These are phyloP conservation scores for Coleophoma eucalyptorum DNA, from an alignment of 2,329 filamentous ascomycete genomes.

Conservation along the genomic window DNA sequence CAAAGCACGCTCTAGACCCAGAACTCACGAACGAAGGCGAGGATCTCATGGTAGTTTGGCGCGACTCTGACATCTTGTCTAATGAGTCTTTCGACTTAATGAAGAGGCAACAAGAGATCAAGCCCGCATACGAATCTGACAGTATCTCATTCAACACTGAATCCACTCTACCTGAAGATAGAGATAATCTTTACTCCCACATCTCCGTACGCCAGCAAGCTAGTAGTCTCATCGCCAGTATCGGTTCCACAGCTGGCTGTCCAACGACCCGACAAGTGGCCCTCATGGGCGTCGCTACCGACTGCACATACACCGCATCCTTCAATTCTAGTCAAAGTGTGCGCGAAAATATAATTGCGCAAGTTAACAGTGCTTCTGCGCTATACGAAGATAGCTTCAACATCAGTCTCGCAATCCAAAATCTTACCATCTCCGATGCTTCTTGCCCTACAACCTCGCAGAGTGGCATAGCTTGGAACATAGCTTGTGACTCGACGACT, in stretches of 20 bases:
- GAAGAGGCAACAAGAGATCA: constrained; percentile 14
- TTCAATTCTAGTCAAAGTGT: constrained; percentile 63
- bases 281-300: constrained; percentile 82
- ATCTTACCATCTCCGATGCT: constrained; percentile 70
- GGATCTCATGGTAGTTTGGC: constrained; percentile 83
- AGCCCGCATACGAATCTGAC: constrained; percentile 64
- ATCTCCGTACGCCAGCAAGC: constrained; percentile 68
- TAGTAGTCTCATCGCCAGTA: constrained; percentile 70
- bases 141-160: constrained; percentile 69
- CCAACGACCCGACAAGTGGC: constrained; percentile 83
- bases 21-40: constrained; percentile 43
- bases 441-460: constrained; percentile 67
- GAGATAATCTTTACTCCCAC: constrained; percentile 60
- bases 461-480: constrained; percentile 73
- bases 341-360: constrained; percentile 68
- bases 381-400: constrained; percentile 89
- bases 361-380: constrained; percentile 81
- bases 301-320: constrained; percentile 76
- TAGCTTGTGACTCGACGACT: constrained; percentile 60
- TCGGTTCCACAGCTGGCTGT: constrained; percentile 76
- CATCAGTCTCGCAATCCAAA: constrained; percentile 82
- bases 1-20: constrained; percentile 69
- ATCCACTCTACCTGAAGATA: constrained; percentile 66
- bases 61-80: constrained; percentile 72
- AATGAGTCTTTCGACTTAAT: constrained; percentile 5